Evolutionary conservation across 2,329 filamentous ascomycete species (phyloP), one percentile per base, ranked within the genome.

Genomic region (Cercospora brassicicola): DNA sequence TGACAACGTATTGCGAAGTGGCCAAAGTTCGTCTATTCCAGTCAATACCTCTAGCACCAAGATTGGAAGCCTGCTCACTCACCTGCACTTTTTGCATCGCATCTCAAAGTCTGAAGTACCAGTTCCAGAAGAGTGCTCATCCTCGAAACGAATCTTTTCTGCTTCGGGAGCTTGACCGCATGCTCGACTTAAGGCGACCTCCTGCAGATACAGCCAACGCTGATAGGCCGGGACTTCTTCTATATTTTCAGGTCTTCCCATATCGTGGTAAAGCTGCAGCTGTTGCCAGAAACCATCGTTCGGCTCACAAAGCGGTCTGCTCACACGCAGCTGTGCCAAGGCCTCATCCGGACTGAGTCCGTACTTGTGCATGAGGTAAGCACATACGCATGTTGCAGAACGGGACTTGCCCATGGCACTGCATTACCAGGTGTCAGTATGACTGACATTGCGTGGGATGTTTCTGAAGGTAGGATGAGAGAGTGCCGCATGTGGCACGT

Each of bases 331-430:
- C 72, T 90, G 85, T 28, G 84, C 83, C 60, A 98, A 82, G 2
- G 94, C 93, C 56, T 91, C 88, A 72, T 83, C 78, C 66, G 86
- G 82, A 72, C 81, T 83, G 73, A 86, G 81, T 73, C 79, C 77
- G 75, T 83, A 79, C 67, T 80, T 79, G 71, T 86, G 84, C 79
- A 98, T 90, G 61, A 98, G 84, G 80, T 94, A 98, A 69, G 95
- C 94, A 67, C 96, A 86, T 64, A 92, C 86, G 72, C 92, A 88
- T 33, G 93, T 90, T 72, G 94, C 91, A 59, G 94, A 98, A 67
- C 95, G 91, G 36, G 94, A 97, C 81, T 96, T 96, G 63, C 95
- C 95, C 89, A 97, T 97, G 23, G 93, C 94, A 85, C 95, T 77
- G 67, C 59, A 67, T 65, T n/a, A 62, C 68, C 64, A 68, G 59